Conservation (phyloP, 2,329 filamentous ascomycete species). For the Trichoderma polysporum region DNA sequence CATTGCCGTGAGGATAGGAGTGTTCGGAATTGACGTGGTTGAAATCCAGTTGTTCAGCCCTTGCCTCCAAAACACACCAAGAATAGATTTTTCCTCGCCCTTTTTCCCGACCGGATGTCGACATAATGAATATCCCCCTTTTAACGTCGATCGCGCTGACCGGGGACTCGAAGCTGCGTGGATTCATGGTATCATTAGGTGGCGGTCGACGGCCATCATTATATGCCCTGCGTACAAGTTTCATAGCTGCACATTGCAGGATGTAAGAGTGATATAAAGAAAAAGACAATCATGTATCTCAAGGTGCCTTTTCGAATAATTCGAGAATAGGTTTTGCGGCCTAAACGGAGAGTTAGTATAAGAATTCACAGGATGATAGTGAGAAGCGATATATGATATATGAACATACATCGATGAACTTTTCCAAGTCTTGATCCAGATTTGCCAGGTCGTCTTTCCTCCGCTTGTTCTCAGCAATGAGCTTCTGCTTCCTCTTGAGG, state of each 20-base stretch:
- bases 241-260: neutral
- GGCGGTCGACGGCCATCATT: neutral
- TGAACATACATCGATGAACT: slow-evolving; percentile 76
- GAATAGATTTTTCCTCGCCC: neutral
- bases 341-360: slow-evolving; percentile 42
- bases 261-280: neutral
- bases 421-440: slow-evolving; percentile 87
- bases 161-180: neutral
- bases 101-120: too few relatives aligned
- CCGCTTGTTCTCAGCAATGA: slow-evolving; percentile 76
- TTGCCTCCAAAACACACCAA: neutral
- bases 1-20: neutral
- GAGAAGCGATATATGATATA: neutral
- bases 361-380: neutral
- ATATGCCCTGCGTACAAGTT: neutral
- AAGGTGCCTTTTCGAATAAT: slow-evolving; percentile 73
- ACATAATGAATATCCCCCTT: accelerated
- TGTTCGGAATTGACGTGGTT: neutral
- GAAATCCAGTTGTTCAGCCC: neutral
- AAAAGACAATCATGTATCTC: slow-evolving; percentile 25
- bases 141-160: neutral
- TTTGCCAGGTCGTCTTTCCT: slow-evolving; percentile 90
- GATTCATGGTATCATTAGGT: neutral
- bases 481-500: slow-evolving; percentile 63
- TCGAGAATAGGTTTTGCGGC: slow-evolving; percentile 86